A percentile compares a stretch with the other conserved stretches of the same genome.
Conservation (phyloP, 352 stramenopile species). For the Pythium dissimile region DNA sequence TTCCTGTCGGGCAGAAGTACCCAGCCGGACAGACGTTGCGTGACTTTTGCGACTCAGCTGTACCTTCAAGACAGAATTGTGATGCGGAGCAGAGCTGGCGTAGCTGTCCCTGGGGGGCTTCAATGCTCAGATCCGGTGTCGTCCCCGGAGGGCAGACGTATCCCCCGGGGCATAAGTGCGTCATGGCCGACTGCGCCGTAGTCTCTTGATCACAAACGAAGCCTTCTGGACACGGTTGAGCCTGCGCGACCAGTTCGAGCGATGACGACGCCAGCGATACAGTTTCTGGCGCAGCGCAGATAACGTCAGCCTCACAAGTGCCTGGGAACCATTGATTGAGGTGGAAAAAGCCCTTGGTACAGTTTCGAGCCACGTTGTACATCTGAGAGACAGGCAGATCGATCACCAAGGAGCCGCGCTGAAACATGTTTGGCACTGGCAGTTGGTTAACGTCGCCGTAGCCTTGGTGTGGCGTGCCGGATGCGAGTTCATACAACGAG, state of each 20-base stretch:
- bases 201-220: constrained; percentile 94
- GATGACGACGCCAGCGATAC: constrained; percentile 1
- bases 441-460: constrained; percentile 87
- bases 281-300: constrained; percentile 68
- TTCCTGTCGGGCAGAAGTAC: constrained; percentile 96
- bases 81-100: constrained; percentile 86
- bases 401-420: constrained; percentile 82
- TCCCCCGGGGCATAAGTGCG: constrained; percentile 82
- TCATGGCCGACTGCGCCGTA: constrained; percentile 70
- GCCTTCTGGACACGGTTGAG: constrained; percentile 91
- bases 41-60: constrained; percentile 79
- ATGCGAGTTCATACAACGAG: constrained; percentile 91
- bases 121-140: constrained; percentile 90
- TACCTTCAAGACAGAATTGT: constrained; percentile 87
- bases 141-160: constrained; percentile 94
- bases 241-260: constrained; percentile 56
- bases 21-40: constrained; percentile 77
- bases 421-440: constrained; percentile 79
- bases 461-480: constrained; percentile 89
- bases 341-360: constrained; percentile 90
- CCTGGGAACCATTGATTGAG: constrained; percentile 92
- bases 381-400: constrained; percentile 78
- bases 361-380: constrained; percentile 91
- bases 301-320: constrained; percentile 95
- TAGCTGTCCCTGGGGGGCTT: constrained; percentile 88